phyloP scores from a whole-genome alignment of 257 asterid species.

The Gynochthodes officinalis region DNA sequence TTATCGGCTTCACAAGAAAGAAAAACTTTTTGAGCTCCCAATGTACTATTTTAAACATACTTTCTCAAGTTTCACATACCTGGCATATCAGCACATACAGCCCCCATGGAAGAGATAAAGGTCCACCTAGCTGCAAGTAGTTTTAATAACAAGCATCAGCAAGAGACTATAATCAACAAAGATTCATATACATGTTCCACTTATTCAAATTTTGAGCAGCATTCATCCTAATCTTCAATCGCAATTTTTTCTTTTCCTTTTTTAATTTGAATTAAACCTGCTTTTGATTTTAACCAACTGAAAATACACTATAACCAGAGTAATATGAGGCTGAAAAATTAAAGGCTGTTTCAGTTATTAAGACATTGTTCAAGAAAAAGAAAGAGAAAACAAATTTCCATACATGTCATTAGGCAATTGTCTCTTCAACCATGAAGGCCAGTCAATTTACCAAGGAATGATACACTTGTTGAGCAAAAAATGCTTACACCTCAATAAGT shows the following conservation, averaged over 20 bases:
- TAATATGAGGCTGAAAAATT: no score
- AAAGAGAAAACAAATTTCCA: no score
- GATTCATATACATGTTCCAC: background rate
- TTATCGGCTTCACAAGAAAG: background rate
- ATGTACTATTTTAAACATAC: background rate
- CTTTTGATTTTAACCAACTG: background rate
- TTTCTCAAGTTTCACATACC: conserved; percentile 37
- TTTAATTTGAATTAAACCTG: background rate
- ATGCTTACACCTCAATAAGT: background rate
- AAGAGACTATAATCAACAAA: background rate
- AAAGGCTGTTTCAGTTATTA: background rate
- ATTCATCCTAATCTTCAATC: background rate
- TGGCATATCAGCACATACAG: conserved; percentile 93
- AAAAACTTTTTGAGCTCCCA: background rate
- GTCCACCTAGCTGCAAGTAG: conserved; percentile 82
- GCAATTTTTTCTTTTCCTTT: background rate
- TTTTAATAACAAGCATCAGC: background rate
- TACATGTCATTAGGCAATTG: background rate
- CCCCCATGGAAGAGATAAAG: conserved; percentile 98
- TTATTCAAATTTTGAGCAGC: background rate
- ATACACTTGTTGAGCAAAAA: background rate
- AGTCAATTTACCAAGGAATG: background rate
- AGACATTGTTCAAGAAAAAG: no score
- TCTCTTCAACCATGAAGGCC: background rate
- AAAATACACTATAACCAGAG: background rate